Conservation (phyloP, 352 stramenopile genomes). For the Phytophthora citricola region DNA sequence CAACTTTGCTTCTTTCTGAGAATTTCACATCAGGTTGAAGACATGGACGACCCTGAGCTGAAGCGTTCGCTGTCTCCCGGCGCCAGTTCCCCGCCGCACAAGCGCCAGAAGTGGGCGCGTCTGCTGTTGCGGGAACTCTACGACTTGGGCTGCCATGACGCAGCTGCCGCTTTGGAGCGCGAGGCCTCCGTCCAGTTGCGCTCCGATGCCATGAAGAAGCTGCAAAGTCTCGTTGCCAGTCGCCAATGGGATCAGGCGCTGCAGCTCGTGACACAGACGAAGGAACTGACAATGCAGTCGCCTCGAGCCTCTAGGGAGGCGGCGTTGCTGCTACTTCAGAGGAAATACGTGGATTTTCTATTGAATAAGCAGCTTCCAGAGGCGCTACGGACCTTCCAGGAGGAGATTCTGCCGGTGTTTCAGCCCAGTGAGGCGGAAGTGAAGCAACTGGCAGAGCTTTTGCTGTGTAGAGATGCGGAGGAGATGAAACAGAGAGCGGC, state of each 20-base stretch:
- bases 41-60: conserved; percentile 35
- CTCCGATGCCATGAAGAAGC: conserved; percentile 57
- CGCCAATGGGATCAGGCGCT: conserved; percentile 67
- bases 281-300: conserved; percentile 54
- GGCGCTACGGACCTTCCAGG: conserved; percentile 67
- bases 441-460: conserved; percentile 56
- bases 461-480: conserved; percentile 58
- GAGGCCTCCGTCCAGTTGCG: conserved; percentile 66
- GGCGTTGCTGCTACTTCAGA: conserved; percentile 60
- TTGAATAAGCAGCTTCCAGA: conserved; percentile 41
- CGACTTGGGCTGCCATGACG: conserved; percentile 59
- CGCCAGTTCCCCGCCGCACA: neutral
- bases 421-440: conserved; percentile 55
- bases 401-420: conserved; percentile 66
- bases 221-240: conserved; percentile 49
- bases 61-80: conserved; percentile 23
- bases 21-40: conserved; percentile 18
- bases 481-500: conserved; percentile 45
- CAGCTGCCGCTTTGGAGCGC: conserved; percentile 57
- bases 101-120: conserved; percentile 63
- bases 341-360: conserved; percentile 72
- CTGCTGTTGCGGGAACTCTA: conserved; percentile 80
- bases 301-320: conserved; percentile 43
- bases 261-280: conserved; percentile 35
- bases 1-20: neutral